Conservation (phyloP, 768 basidiomycete species). For the Lentinula aciculospora region DNA sequence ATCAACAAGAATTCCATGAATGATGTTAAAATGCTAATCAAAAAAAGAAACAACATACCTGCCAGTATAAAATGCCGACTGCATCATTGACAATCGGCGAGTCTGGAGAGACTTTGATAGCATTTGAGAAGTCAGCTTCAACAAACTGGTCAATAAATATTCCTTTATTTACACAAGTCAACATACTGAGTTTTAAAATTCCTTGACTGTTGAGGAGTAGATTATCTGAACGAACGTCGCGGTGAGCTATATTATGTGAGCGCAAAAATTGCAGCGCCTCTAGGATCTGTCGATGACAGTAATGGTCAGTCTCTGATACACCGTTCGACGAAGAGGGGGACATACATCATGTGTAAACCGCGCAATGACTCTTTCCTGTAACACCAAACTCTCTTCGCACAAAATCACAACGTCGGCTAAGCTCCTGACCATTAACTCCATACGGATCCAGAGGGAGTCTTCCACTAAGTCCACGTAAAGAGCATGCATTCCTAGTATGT, state of each 20-base stretch:
- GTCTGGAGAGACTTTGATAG: constrained; percentile 52
- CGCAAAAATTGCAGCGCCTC: constrained; percentile 63
- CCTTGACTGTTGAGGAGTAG: constrained; percentile 65
- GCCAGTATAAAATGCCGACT: constrained; percentile 79
- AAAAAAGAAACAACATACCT: constrained; percentile 32
- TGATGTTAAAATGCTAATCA: background rate
- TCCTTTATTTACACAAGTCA: background rate
- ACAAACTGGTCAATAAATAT: background rate
- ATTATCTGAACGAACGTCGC: constrained; percentile 84
- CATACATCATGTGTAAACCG: constrained; percentile 75
- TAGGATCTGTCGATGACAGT: constrained; percentile 41
- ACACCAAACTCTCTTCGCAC: constrained; percentile 51
- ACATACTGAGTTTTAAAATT: constrained; percentile 69
- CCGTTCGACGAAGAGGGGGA: constrained; percentile 9
- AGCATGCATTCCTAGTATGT: constrained; percentile 63
- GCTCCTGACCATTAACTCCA: constrained; percentile 89
- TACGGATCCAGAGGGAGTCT: constrained; percentile 75
- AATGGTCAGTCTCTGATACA: constrained; percentile 1
- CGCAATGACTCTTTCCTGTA: constrained; percentile 67
- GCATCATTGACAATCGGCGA: constrained; percentile 47
- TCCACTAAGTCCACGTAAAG: constrained; percentile 64
- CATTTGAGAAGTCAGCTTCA: constrained; percentile 77
- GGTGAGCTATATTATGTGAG: constrained; percentile 64
- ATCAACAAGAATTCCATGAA: background rate
- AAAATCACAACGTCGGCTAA: constrained; percentile 75